Evolutionary conservation across 2,329 filamentous ascomycete genomes (phyloP).

Genomic region (Diaporthe ilicicola): DNA sequence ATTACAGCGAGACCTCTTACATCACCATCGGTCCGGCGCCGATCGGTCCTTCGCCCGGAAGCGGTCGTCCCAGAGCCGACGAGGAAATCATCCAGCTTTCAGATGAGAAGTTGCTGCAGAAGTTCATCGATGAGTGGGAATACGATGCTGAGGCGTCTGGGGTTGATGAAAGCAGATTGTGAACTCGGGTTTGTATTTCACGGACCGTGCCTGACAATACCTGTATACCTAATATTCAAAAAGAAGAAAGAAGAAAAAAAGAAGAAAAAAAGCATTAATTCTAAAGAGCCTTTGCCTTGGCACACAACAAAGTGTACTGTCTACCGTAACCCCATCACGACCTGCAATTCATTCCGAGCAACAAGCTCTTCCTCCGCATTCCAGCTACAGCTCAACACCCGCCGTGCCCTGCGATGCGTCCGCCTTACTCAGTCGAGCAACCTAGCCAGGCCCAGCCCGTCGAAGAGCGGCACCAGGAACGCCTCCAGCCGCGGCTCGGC

Average conservation of each 20-base stretch:
- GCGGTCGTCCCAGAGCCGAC: background rate
- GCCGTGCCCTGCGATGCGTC: background rate
- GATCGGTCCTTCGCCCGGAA: background rate
- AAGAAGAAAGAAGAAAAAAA: too few relatives aligned
- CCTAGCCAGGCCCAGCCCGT: slow-evolving; percentile 46
- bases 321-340: background rate
- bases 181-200: background rate
- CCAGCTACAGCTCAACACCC: background rate
- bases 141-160: background rate
- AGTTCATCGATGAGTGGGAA: slow-evolving; percentile 12
- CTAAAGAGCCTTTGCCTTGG: background rate
- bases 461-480: slow-evolving; percentile 49
- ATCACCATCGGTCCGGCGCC: slow-evolving; percentile 12
- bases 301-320: background rate
- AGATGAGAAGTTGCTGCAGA: background rate
- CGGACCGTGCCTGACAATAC: background rate
- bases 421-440: slow-evolving; percentile 36
- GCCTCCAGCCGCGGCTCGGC: slow-evolving; percentile 44
- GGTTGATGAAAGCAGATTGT: background rate
- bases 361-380: background rate
- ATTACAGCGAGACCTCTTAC: slow-evolving; percentile 3
- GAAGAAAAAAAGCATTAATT: background rate
- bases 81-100: background rate
- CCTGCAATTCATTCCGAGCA: too few relatives aligned
- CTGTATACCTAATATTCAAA: background rate